phyloP scores from a whole-genome alignment of 345 rosid genomes.

The Salix dunnii region DNA sequence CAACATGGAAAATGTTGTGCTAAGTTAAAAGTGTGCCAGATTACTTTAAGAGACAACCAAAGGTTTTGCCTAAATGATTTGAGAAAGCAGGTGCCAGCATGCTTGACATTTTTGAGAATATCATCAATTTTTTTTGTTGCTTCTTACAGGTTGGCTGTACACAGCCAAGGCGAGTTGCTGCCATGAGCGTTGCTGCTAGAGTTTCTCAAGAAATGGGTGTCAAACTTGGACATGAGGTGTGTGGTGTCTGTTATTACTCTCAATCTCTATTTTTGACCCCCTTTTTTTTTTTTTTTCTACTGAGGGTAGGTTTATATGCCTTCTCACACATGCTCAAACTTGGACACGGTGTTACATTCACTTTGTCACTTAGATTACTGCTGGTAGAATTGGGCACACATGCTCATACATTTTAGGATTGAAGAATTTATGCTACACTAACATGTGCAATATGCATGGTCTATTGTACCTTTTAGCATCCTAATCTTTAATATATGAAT shows the following conservation, averaged over 20 bases:
- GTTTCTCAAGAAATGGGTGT: constrained; percentile 99
- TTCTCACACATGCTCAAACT: neutral
- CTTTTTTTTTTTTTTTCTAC: neutral
- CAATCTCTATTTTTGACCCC: too few relatives aligned
- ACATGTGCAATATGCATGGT: too few relatives aligned
- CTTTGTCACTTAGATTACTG: neutral
- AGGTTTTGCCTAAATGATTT: neutral
- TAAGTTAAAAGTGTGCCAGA: too few relatives aligned
- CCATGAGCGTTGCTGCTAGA: constrained; percentile 98
- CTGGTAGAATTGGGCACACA: neutral
- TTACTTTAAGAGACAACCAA: too few relatives aligned
- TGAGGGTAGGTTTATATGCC: neutral
- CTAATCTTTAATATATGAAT: too few relatives aligned
- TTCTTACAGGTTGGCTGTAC: constrained; percentile 83
- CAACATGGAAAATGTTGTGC: too few relatives aligned
- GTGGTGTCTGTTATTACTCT: neutral
- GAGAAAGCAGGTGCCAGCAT: neutral
- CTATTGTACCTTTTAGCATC: too few relatives aligned
- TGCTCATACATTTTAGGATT: neutral
- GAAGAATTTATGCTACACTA: neutral
- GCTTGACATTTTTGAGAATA: neutral
- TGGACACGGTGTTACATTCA: neutral
- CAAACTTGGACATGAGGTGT: constrained; percentile 95
- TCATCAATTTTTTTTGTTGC: neutral
- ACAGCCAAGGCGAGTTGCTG: constrained; percentile 96